Evolutionary conservation across 495 filamentous ascomycete species (phyloP).

Genomic region (Echria macrotheca): DNA sequence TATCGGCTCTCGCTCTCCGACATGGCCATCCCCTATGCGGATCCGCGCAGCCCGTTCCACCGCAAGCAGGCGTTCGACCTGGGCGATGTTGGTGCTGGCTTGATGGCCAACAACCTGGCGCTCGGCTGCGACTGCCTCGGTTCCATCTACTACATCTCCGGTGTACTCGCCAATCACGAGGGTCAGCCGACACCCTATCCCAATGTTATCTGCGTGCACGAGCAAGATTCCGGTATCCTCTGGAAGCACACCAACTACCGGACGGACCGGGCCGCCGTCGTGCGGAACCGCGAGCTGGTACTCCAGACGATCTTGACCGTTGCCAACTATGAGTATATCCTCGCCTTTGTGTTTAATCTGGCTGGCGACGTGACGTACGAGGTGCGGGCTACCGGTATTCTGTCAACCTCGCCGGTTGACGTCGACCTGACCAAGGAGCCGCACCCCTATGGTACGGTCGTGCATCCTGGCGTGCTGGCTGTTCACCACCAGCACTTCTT

Average conservation of each 20-base stretch:
- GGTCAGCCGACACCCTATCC: constrained; percentile 53
- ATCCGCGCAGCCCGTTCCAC: constrained; percentile 62
- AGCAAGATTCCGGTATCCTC: constrained; percentile 62
- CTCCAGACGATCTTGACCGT: constrained; percentile 71
- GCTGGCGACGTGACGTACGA: constrained; percentile 71
- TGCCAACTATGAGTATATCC: constrained; percentile 74
- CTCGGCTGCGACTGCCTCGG: constrained; percentile 65
- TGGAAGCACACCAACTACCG: constrained; percentile 80
- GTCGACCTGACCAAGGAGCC: constrained; percentile 47
- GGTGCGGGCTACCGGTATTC: constrained; percentile 74
- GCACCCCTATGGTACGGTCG: constrained; percentile 67
- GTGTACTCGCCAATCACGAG: constrained; percentile 46
- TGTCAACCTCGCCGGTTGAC: constrained; percentile 72
- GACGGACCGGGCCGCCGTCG: constrained; percentile 57
- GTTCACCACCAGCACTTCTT: constrained; percentile 79
- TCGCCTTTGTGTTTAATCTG: constrained; percentile 78
- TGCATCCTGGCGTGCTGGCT: constrained; percentile 72
- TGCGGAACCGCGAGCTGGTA: constrained; percentile 62
- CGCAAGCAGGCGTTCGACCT: constrained; percentile 72
- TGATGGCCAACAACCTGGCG: constrained; percentile 64
- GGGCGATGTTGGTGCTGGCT: constrained; percentile 63
- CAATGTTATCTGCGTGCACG: constrained; percentile 71
- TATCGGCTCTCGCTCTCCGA: constrained; percentile 63
- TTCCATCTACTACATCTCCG: constrained; percentile 64
- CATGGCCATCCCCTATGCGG: constrained; percentile 75